These are phyloP conservation scores for Coffea humblotiana DNA, from an alignment of 305 asterid genomes.

Conservation along the genomic window DNA sequence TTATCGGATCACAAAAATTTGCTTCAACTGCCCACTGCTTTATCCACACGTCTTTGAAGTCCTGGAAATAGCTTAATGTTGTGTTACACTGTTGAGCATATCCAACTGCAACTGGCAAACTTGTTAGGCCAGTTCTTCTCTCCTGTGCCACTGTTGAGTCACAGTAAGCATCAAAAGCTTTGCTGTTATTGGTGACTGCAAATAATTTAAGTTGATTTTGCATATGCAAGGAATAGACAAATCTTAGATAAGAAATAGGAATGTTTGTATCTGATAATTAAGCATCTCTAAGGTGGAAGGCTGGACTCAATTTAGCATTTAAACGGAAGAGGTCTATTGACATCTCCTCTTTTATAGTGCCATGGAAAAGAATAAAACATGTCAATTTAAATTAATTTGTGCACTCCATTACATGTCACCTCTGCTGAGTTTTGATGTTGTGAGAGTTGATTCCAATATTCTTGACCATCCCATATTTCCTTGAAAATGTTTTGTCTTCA, in stretches of 20 bases:
- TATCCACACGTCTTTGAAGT: not conserved
- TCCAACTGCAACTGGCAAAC: not conserved
- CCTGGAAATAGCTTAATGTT: conserved; percentile 4
- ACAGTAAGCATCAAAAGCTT: not conserved
- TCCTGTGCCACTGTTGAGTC: not conserved
- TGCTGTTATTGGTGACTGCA: not conserved
- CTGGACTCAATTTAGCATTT: not conserved
- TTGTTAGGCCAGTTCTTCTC: not conserved
- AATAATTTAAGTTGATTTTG: not conserved
- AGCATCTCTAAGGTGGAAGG: not conserved
- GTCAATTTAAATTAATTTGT: not conserved
- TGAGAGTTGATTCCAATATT: not conserved
- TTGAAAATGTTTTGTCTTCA: not conserved
- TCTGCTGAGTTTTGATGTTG: not conserved
- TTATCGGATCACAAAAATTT: not conserved
- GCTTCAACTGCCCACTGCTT: not conserved
- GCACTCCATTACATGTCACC: not conserved
- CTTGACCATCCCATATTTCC: not conserved
- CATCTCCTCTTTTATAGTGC: not conserved
- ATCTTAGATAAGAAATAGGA: not conserved
- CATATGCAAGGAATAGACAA: not conserved
- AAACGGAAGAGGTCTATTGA: not conserved
- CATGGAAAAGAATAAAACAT: not conserved
- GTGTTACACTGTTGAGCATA: not conserved
- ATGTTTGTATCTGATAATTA: not conserved